Percentiles rank a stretch among this genome's conserved stretches.
phyloP scores from a whole-genome alignment of 2,329 filamentous ascomycete genomes.

The Monosporascus sp. region DNA sequence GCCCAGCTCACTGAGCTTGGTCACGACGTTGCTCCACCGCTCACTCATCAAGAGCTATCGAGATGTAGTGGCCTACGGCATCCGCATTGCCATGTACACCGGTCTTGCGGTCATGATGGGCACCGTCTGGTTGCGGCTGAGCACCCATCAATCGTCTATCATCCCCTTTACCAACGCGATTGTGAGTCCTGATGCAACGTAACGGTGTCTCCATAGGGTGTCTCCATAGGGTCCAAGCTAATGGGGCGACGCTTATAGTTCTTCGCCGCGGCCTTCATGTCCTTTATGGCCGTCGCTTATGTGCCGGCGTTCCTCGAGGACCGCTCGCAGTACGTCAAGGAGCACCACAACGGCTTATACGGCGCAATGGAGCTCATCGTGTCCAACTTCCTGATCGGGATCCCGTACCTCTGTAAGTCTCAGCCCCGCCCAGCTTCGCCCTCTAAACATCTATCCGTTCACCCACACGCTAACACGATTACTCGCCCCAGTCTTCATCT shows the following conservation, averaged over 20 bases:
- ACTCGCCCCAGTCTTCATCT: slow-evolving; percentile 55
- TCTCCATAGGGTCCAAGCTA: background rate
- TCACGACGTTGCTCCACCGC: slow-evolving; percentile 66
- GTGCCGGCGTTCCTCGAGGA: slow-evolving; percentile 82
- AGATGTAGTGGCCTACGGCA: slow-evolving; percentile 78
- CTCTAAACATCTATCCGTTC: background rate
- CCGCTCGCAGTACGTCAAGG: slow-evolving; percentile 66
- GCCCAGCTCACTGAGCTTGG: slow-evolving; percentile 46
- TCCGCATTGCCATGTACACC: slow-evolving; percentile 73
- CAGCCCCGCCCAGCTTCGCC: background rate
- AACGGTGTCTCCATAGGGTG: too few relatives aligned
- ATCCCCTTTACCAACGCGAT: slow-evolving; percentile 80
- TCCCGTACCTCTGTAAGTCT: slow-evolving; percentile 66
- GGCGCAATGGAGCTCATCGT: slow-evolving; percentile 67
- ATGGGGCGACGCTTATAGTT: slow-evolving; percentile 35
- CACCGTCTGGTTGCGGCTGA: slow-evolving; percentile 75
- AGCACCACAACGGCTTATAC: slow-evolving; percentile 77
- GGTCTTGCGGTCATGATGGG: slow-evolving; percentile 81
- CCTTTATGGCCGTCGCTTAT: slow-evolving; percentile 80
- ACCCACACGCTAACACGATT: background rate
- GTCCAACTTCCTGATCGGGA: slow-evolving; percentile 76
- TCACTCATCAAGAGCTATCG: slow-evolving; percentile 80
- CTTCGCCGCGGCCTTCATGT: slow-evolving; percentile 71
- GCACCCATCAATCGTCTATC: slow-evolving; percentile 65
- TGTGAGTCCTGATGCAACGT: slow-evolving; percentile 27